Base-by-base conservation (phyloP, 2,329 filamentous ascomycete genomes). In the Microcera coccophila region DNA sequence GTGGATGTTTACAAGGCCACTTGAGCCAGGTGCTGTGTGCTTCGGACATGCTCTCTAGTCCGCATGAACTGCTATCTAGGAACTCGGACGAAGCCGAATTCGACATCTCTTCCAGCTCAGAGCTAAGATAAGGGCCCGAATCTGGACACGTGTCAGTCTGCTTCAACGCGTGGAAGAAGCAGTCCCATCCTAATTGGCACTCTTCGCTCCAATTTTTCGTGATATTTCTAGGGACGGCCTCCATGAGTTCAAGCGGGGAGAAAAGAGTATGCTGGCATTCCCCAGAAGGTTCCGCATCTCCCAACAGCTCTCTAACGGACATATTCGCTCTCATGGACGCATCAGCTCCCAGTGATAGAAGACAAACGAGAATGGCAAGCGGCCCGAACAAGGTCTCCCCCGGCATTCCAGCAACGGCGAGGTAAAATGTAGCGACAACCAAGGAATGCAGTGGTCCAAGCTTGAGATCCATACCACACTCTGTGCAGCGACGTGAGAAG, bases 301-400 rank as follows among this genome's bases (percentile, higher is more conserved):
- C 11, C 16, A 47, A 14, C 7, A 53, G 37, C 4, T 49, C 39
- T 15, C 9, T 41, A 2, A 49, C 34, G 1, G 45, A 51, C 10
- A 51, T 3, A 3, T 49, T 22, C 5, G 18, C 39, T n/a, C 21
- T 24, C 3, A 33, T 17, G 1, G n/a, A 31, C 3, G 16, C 32
- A n/a, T 49, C 35, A 0, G 34, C 41, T 0, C 43, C 41, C 2
- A 47, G 3, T 0, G 2, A 4, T 2, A 53, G 5, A 2, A 54
- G 45, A 11, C 45, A 51, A 0, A 41, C 17, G 15, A 49, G 3
- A 1, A 49, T n/a, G 0, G 52, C 39, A 0, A 54, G 9, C 1
- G 42, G 38, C 0, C 52, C 52, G 14, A 53, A 54, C 2, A 54
- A 34, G 2, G 45, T 53, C 11, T 54, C 52, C 2, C 38, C 45